phyloP scores from a whole-genome alignment of 2,329 filamentous ascomycete genomes.

The Phaeosphaeria sp. region DNA sequence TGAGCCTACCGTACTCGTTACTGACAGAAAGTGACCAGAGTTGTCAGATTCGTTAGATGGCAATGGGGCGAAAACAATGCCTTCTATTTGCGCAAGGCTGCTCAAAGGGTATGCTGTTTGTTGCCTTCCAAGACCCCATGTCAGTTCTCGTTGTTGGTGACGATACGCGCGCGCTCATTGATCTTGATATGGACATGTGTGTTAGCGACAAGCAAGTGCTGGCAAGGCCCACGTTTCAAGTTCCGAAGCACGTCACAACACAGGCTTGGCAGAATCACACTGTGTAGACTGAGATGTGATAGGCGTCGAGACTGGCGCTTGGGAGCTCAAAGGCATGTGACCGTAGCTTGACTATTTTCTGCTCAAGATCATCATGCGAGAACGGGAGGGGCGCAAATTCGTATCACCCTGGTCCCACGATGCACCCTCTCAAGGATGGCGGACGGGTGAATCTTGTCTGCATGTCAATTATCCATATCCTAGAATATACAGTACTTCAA shows the following conservation, averaged over 20 bases:
- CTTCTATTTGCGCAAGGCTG: background rate
- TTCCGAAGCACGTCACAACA: background rate
- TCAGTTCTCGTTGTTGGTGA: background rate
- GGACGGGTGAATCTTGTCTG: background rate
- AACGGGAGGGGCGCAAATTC: background rate
- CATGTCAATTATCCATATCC: background rate
- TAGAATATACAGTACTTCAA: background rate
- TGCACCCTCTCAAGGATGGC: background rate
- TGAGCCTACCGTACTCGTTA: background rate
- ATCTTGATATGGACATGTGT: background rate
- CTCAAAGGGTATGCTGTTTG: background rate
- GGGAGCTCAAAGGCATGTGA: background rate
- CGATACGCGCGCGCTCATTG: background rate
- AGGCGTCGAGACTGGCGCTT: background rate
- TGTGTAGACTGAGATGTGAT: background rate
- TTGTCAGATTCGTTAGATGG: no score
- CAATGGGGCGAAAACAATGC: background rate
- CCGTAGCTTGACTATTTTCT: background rate
- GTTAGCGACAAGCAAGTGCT: background rate
- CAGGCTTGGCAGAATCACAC: background rate
- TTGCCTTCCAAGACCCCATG: background rate
- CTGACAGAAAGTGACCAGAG: background rate
- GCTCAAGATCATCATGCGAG: conserved; percentile 1
- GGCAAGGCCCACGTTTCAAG: background rate
- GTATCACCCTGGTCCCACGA: background rate